Percentiles rank a stretch among this genome's conserved stretches.
Evolutionary conservation across 345 rosid species (phyloP).

Genomic region (Trapa incisa): DNA sequence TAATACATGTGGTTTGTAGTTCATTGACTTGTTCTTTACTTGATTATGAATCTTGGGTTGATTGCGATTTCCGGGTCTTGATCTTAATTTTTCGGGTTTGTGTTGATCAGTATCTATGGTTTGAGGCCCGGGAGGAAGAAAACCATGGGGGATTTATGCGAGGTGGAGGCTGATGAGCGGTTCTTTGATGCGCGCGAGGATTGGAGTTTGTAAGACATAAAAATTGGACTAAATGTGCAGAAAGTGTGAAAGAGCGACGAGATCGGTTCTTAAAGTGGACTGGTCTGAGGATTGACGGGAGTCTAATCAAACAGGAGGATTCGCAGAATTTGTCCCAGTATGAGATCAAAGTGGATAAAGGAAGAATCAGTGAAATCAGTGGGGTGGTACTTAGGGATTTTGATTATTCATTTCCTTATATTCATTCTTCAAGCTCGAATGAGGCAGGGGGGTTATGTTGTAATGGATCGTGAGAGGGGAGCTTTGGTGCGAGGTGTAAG

Average conservation of each 20-base stretch:
- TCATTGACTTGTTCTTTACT: not conserved
- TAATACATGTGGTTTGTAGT: conserved; percentile 4
- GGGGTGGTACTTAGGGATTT: conserved; percentile 29
- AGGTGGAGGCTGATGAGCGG: conserved; percentile 26
- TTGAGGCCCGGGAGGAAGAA: conserved; percentile 5
- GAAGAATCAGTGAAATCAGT: conserved; percentile 18
- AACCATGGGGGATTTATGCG: conserved; percentile 22
- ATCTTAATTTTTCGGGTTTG: not conserved
- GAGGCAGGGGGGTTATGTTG: conserved; percentile 22
- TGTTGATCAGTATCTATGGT: conserved; percentile 23
- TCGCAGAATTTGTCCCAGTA: conserved; percentile 6
- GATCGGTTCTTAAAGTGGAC: conserved; percentile 21
- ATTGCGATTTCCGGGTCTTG: not conserved
- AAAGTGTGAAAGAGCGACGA: conserved; percentile 48
- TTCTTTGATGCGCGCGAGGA: conserved; percentile 56
- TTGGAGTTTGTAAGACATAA: conserved; percentile 20
- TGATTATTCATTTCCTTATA: conserved; percentile 13
- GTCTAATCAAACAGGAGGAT: conserved; percentile 13
- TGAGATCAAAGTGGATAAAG: conserved; percentile 12
- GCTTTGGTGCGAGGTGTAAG: conserved; percentile 12
- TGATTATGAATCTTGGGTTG: not conserved
- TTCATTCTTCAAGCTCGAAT: conserved; percentile 18
- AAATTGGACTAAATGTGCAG: conserved; percentile 39
- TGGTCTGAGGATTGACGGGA: conserved; percentile 21
- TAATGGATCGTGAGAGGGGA: conserved; percentile 12